A percentile compares a stretch with the other conserved stretches of the same genome.
Conservation (phyloP, 768 basidiomycete species). For the Leccinum aurantiacum region DNA sequence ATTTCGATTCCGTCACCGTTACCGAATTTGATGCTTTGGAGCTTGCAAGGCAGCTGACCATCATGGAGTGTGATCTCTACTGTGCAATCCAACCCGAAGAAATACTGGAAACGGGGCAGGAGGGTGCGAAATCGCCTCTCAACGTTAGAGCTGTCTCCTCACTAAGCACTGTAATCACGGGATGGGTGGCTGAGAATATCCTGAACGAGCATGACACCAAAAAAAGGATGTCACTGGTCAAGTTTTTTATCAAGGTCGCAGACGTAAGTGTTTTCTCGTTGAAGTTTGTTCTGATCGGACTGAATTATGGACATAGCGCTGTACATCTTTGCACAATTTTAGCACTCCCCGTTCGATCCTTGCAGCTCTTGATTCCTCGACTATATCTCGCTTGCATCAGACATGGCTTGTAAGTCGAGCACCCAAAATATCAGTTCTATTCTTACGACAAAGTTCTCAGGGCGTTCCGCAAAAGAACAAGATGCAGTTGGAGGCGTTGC, state of each 20-base stretch:
- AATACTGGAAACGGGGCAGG: conserved; percentile 79
- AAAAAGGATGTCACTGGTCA: conserved; percentile 73
- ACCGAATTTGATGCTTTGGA: conserved; percentile 95
- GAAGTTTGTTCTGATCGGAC: conserved; percentile 7
- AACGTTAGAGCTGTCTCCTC: conserved; percentile 85
- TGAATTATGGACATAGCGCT: conserved; percentile 57
- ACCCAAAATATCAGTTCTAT: background rate
- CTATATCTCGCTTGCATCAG: conserved; percentile 86
- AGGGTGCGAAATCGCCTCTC: conserved; percentile 57
- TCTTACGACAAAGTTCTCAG: conserved; percentile 40
- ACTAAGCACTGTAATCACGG: conserved; percentile 89
- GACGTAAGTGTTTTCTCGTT: conserved; percentile 56
- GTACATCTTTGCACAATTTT: conserved; percentile 80
- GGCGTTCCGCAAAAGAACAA: conserved; percentile 85
- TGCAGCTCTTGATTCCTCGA: conserved; percentile 93
- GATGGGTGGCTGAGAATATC: conserved; percentile 95
- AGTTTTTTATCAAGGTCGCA: conserved; percentile 92
- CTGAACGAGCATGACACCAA: conserved; percentile 87
- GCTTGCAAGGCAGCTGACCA: conserved; percentile 88
- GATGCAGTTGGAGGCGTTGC: conserved; percentile 70
- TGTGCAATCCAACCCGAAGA: conserved; percentile 86
- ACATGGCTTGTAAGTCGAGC: conserved; percentile 82
- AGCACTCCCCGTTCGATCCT: conserved; percentile 91
- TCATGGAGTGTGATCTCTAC: conserved; percentile 90
- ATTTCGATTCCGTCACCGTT: conserved; percentile 60